Base-by-base conservation (phyloP, 805 yeast genomes). In the Komagataella ulmi region DNA sequence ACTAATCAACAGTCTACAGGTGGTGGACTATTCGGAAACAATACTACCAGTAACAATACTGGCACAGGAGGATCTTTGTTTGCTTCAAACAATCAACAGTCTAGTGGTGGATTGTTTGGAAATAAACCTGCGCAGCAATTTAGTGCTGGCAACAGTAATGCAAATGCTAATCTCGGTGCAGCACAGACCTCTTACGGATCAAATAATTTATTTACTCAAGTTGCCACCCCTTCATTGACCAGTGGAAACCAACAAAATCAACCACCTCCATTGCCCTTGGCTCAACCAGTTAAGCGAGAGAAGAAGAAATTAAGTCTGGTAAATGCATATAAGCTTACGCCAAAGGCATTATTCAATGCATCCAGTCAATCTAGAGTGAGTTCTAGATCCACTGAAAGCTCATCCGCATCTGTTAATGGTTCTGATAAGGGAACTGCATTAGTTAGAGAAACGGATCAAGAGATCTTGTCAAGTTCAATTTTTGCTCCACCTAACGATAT, bases 181-280 rank as follows among this genome's bases (percentile, higher is more conserved):
- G 71, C 68, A 53, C 72, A 73, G 54, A 79, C 84, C 61, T 96
- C 97, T 47, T 90, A 87, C 62, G 95, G 96, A 1, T 75, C 79
- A 49, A 82, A 83, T 58, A 85, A 89, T 5, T 69, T 90, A 50
- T 88, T 86, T 58, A 53, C 68, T 3, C 74, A 78, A 7, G 67
- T 76, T 6, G 74, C 73, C 3, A 75, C 74, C 23, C 80, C 83
- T 5, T 45, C 21, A 19, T 19, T 45, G n/a, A 17, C 21, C n/a
- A 17, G n/a, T 17, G 23, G 23, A 21, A 57, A 49, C 44, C 59
- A 56, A 45, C 54, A 55, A 44, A 52, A 47, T 24, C 52, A 44
- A n/a, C 46, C 50, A 19, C 52, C 51, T 40, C 65, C 71, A 46
- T 73, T 78, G 5, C 21, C 36, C 14, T 18, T 17, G 18, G 21